Evolutionary conservation across 306 rosid species (phyloP).

Genomic region (Gastrolobium bilobum): DNA sequence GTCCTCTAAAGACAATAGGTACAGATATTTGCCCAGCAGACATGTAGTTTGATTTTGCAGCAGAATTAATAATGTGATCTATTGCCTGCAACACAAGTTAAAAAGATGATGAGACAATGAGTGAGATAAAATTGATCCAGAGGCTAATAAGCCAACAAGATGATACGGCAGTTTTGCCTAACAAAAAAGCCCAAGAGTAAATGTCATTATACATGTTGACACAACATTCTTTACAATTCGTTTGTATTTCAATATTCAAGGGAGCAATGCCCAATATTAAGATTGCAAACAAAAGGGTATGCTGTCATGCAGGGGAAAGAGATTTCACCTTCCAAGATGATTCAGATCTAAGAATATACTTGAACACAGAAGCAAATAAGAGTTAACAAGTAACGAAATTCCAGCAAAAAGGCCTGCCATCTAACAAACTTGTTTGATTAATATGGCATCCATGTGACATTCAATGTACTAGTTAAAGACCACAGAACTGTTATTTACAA

Average conservation of each 20-base stretch:
- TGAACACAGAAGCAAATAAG: conserved; percentile 3
- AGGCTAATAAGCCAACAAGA: conserved; percentile 11
- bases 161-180: not conserved
- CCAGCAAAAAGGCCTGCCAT: not conserved
- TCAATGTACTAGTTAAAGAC: conserved; percentile 24
- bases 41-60: conserved; percentile 97
- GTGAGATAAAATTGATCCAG: conserved; percentile 22
- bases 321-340: conserved; percentile 16
- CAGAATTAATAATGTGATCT: conserved; percentile 99
- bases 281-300: conserved; percentile 4
- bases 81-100: conserved; percentile 74
- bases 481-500: not conserved
- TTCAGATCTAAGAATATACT: conserved; percentile 12
- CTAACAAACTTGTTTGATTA: conserved; percentile 26
- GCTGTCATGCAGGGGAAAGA: conserved; percentile 12
- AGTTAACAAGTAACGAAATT: conserved; percentile 30
- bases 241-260: conserved; percentile 3
- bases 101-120: conserved; percentile 18
- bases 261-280: not conserved
- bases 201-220: not conserved
- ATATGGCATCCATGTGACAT: not conserved
- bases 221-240: not conserved
- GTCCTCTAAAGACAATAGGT: conserved; percentile 98
- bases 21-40: conserved; percentile 94
- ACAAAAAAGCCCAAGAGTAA: conserved; percentile 7